Conservation (phyloP, 2,329 filamentous ascomycete species). For the Botrytis squamosa region DNA sequence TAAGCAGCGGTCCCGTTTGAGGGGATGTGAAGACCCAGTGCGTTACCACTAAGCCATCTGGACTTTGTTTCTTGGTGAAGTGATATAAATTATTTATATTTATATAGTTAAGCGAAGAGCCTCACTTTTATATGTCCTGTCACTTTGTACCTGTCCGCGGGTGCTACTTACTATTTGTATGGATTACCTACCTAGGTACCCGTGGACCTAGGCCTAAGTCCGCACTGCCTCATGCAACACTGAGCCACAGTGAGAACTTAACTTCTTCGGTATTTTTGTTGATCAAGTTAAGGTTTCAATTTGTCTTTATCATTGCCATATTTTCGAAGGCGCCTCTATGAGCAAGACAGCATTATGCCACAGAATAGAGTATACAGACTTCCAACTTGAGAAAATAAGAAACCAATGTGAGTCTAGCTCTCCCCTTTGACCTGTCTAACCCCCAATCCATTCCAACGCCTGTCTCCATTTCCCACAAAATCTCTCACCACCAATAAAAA, state of each 20-base stretch:
- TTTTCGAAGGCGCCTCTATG: background rate
- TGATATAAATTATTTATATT: background rate
- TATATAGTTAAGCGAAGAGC: background rate
- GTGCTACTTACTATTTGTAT: background rate
- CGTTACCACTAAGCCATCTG: background rate
- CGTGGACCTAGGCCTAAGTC: background rate
- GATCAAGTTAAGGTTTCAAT: background rate
- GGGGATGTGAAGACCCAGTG: background rate
- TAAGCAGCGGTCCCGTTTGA: background rate
- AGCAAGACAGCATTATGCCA: background rate
- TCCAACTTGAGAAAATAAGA: background rate
- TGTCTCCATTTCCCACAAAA: background rate
- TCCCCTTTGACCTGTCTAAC: background rate
- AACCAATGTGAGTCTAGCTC: background rate
- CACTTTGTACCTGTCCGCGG: background rate
- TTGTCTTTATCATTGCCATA: background rate
- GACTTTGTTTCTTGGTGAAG: background rate
- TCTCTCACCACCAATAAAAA: background rate
- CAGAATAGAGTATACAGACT: background rate
- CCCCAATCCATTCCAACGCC: background rate
- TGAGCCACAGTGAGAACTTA: background rate
- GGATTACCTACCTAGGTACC: no score
- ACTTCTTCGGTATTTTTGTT: background rate
- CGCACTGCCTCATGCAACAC: background rate
- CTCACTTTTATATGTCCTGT: background rate